phyloP scores from a whole-genome alignment of 129 eudicot species.

The Saussurea involucrata region DNA sequence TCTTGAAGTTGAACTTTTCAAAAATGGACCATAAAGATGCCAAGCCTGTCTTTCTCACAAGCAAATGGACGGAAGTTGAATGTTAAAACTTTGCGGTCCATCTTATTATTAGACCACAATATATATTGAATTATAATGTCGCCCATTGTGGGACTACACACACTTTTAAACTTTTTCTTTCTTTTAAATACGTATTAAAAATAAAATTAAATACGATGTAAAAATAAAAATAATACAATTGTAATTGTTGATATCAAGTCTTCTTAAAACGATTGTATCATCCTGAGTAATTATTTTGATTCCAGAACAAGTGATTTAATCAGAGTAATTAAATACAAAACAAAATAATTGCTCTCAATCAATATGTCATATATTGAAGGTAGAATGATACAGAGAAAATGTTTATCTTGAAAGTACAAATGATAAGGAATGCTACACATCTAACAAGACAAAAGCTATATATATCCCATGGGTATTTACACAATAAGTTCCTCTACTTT shows the following conservation, averaged over 20 bases:
- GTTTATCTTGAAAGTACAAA: too few species aligned
- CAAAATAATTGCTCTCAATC: too few species aligned
- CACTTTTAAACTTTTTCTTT: background rate
- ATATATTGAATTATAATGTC: constrained; percentile 23
- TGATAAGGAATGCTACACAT: too few species aligned
- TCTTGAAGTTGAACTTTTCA: constrained; percentile 25
- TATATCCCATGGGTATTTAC: too few species aligned
- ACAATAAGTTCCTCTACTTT: too few species aligned
- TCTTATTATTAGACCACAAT: constrained; percentile 22
- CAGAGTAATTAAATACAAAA: too few species aligned
- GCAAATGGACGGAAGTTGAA: constrained; percentile 37
- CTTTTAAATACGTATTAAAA: background rate
- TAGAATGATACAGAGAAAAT: too few species aligned
- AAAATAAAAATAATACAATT: background rate
- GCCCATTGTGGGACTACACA: constrained; percentile 31
- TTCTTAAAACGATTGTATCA: background rate
- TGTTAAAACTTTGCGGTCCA: constrained; percentile 29
- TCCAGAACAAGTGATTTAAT: too few species aligned
- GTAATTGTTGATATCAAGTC: background rate
- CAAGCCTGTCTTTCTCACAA: constrained; percentile 22
- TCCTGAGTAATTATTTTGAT: too few species aligned
- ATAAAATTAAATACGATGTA: background rate
- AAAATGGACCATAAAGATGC: constrained; percentile 34
- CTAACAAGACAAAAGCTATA: too few species aligned
- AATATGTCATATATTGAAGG: too few species aligned